Evolutionary conservation across 257 asterid genomes (phyloP), one percentile per base, ranked within the genome.

Genomic region (Misopates orontium): DNA sequence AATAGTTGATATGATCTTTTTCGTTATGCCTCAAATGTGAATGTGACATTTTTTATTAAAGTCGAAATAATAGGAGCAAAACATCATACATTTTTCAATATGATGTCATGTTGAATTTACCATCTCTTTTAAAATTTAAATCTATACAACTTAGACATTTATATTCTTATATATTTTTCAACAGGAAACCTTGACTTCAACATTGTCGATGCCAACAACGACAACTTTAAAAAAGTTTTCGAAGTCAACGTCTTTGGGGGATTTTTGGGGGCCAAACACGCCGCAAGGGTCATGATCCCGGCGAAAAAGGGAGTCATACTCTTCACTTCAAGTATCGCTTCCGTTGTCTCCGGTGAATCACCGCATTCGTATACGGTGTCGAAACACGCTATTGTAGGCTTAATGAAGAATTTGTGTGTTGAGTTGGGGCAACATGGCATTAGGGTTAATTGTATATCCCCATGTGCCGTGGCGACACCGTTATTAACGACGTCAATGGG

Each of bases 281-380:
- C 97, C 0, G 90, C 96, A 0, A 78, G 78, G 21, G 90, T 66
- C 1, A 90, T 90, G 97, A 74, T 88, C n/a, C 96, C 97, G 0
- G 84, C 82, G n/a, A 68, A 71, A 24, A 71, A 65, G 0, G 96
- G 97, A 0, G 83, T 71, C 2, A 80, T 90, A 0, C 54, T 90
- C 0, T 88, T 82, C 64, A 86, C 88, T 0, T 75, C 96, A 2
- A 90, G 96, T n/a, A 0, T 67, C 0, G 83, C 87, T 3, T 75
- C 96, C 0, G 93, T 79, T 10, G 25, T 73, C 6, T 28, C 84
- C 6, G 96, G 96, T 0, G 96, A 79, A 50, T 62, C 83, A 16
- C 90, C 96, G 31, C 87, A 90, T 41, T 68, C 95, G 0, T 90
- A 88, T 49, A 47, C 93, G 1, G 73, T 8, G 41, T 86, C 97